Evolutionary conservation across 2,329 filamentous ascomycete species (phyloP).

Genomic region (Microdochium bolleyi): DNA sequence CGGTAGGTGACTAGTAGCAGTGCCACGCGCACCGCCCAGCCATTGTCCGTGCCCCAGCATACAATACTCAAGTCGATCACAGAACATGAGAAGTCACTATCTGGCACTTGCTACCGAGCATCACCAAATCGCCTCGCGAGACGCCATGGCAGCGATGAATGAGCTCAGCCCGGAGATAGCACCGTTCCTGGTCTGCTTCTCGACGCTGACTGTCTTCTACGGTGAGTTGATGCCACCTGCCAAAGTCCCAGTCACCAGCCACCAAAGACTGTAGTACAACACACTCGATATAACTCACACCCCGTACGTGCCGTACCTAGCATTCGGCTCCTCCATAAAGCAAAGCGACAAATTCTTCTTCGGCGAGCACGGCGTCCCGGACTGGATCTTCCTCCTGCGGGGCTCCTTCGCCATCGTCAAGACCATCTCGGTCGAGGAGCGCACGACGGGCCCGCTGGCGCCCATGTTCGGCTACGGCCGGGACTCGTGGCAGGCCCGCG

Average conservation of each 20-base stretch:
- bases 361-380: constrained; percentile 4
- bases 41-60: too few relatives aligned
- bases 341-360: neutral
- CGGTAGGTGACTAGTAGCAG: too few relatives aligned
- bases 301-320: too few relatives aligned
- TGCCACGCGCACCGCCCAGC: too few relatives aligned
- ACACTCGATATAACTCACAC: too few relatives aligned
- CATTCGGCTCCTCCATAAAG: neutral
- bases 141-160: constrained; percentile 1
- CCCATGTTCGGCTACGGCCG: neutral
- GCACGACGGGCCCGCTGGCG: constrained; percentile 2
- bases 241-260: neutral
- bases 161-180: neutral
- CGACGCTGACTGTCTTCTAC: neutral
- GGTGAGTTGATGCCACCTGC: too few relatives aligned
- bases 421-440: constrained; percentile 4
- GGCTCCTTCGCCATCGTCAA: constrained; percentile 6
- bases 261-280: too few relatives aligned
- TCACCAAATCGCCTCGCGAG: constrained; percentile 12
- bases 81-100: constrained; percentile 16
- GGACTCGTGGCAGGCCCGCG: neutral
- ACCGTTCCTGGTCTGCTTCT: neutral
- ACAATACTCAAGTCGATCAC: neutral
- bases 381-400: constrained; percentile 15
- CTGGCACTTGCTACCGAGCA: constrained; percentile 21